A percentile compares a stretch with the other conserved stretches of the same genome.
These are phyloP conservation scores for Rhodotorula sp. DNA, from an alignment of 1,284 basidiomycete genomes.

Conservation along the genomic window DNA sequence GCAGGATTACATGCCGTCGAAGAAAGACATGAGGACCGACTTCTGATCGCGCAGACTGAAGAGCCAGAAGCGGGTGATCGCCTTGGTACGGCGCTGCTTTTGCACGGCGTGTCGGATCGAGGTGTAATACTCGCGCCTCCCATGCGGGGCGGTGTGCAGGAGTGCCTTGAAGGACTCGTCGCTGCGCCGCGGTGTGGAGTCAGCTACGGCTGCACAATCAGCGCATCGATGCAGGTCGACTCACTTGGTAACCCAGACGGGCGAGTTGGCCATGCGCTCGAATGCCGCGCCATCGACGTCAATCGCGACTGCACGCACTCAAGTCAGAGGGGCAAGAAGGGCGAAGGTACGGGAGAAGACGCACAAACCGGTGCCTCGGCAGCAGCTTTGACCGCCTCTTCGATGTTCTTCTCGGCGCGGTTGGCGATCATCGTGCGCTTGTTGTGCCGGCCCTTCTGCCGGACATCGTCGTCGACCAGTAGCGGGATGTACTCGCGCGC, in stretches of 20 bases:
- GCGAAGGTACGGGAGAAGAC: neutral
- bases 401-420: constrained; percentile 38
- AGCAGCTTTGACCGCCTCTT: constrained; percentile 28
- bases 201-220: neutral
- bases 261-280: constrained; percentile 37
- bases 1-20: neutral
- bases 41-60: constrained; percentile 34
- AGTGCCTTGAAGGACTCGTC: constrained; percentile 40
- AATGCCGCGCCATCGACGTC: constrained; percentile 44
- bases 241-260: constrained; percentile 36
- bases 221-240: neutral
- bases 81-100: constrained; percentile 8
- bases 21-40: constrained; percentile 21
- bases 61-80: constrained; percentile 28
- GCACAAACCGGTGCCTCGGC: constrained; percentile 36
- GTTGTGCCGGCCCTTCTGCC: constrained; percentile 44
- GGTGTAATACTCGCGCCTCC: constrained; percentile 38
- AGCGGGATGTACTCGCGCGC: constrained; percentile 37
- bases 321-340: neutral
- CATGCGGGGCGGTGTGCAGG: constrained; percentile 27
- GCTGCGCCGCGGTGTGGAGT: constrained; percentile 12
- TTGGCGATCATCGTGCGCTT: constrained; percentile 38
- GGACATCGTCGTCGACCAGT: constrained; percentile 38
- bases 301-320: constrained; percentile 33
- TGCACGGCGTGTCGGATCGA: constrained; percentile 33